Evolutionary conservation across 1,284 basidiomycete genomes (phyloP), one percentile per base, ranked within the genome.

Genomic region (Acaromyces ingoldii): DNA sequence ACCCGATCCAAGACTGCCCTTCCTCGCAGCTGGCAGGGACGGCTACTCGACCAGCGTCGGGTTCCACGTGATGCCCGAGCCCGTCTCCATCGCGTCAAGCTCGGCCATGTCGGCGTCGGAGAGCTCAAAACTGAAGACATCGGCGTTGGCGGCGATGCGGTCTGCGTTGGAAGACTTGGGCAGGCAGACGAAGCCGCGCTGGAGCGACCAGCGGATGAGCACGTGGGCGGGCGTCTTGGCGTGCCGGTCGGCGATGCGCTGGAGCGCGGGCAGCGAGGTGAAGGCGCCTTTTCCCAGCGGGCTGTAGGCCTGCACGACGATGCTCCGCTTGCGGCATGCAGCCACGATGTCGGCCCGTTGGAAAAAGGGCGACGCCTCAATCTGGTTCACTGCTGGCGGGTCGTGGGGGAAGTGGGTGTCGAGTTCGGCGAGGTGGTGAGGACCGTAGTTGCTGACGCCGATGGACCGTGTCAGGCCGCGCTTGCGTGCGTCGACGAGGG

Each of bases 331-430:
- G 22, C 77, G 68, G 77, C 89, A 91, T 74, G 87, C 91, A 17
- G 81, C 79, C 24, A 89, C 87, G 51, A 91, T 88, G 7, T 84
- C 81, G 38, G 79, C 79, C 58, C 89, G 88, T 67, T 91, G 88
- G 76, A 87, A 90, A 62, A 86, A 84, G 0, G 89, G 89, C 68
- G 91, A 88, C 30, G 53, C 46, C 79, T 91, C 86, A 50, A 92
- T 84, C 53, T 64, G 62, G 36, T 64, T 64, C 11, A 62, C 45
- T 6, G 41, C 48, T 1, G 62, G 62, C 17, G 9, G 52, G 34
- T 47, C 31, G 9, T 53, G 24, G 11, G 51, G 51, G 25, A 24
- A 53, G 0, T 83, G 83, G 1, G 51, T 53, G 19, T 61, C 38
- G 24, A 64, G 49, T 47, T 64, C 59, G 22, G 51, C 21, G 21